A percentile compares a stretch with the other conserved stretches of the same genome.
phyloP scores from a whole-genome alignment of 768 basidiomycete species.

The Trametes gibbosa region DNA sequence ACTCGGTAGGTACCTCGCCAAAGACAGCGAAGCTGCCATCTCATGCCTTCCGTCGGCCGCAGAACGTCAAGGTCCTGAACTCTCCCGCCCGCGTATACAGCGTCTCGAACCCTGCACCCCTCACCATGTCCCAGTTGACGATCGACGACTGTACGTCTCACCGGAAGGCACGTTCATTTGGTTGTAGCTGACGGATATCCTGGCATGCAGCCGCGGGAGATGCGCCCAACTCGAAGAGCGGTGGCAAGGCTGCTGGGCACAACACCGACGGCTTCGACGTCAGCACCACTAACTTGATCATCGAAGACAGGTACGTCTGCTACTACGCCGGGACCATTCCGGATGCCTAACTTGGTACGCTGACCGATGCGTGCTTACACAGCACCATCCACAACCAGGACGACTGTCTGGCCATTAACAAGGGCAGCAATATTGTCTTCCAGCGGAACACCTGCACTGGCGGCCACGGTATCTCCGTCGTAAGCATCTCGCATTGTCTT shows the following conservation, averaged over 20 bases:
- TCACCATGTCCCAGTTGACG: constrained; percentile 42
- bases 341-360: neutral
- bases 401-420: constrained; percentile 59
- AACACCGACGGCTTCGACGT: constrained; percentile 33
- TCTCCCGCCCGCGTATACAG: constrained; percentile 37
- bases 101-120: constrained; percentile 25
- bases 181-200: neutral
- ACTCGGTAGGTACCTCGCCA: constrained; percentile 26
- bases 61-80: constrained; percentile 40
- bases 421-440: constrained; percentile 38
- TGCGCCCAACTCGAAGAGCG: constrained; percentile 48
- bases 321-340: neutral
- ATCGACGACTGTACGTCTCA: constrained; percentile 56
- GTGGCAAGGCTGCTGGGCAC: constrained; percentile 47
- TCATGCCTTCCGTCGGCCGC: neutral
- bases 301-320: constrained; percentile 24
- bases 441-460: constrained; percentile 47
- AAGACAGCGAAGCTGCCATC: neutral
- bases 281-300: constrained; percentile 28
- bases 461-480: constrained; percentile 66
- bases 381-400: constrained; percentile 35
- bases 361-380: neutral
- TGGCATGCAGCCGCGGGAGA: constrained; percentile 47
- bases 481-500: constrained; percentile 9
- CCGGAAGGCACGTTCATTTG: neutral